Conservation (phyloP, 2,329 filamentous ascomycete genomes). For the Sporothrix brasiliensis region DNA sequence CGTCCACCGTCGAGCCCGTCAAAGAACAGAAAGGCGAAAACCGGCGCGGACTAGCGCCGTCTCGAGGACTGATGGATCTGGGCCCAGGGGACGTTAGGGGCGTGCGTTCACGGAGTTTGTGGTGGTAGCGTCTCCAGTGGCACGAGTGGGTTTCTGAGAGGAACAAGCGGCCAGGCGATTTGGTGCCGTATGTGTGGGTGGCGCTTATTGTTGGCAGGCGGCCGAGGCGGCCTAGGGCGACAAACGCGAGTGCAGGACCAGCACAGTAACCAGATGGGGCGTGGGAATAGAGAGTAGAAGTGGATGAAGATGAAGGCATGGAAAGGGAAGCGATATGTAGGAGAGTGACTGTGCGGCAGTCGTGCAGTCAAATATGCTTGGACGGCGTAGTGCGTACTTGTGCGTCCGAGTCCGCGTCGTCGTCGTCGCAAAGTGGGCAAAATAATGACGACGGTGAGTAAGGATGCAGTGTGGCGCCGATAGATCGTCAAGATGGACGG, state of each 20-base stretch:
- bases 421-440: slow-evolving; percentile 4
- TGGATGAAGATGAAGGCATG: background rate
- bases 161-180: slow-evolving; percentile 18
- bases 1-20: slow-evolving; percentile 28
- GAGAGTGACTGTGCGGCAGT: background rate
- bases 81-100: slow-evolving; percentile 18
- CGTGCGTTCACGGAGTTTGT: background rate
- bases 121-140: background rate
- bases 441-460: slow-evolving; percentile 9
- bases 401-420: background rate
- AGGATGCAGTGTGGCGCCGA: slow-evolving; percentile 6
- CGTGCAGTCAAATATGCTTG: background rate
- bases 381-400: background rate
- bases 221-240: slow-evolving; percentile 12
- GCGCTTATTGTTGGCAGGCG: slow-evolving; percentile 31
- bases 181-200: slow-evolving; percentile 18
- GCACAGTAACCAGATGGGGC: background rate
- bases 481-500: background rate
- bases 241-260: background rate
- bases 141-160: background rate
- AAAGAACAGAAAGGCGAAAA: slow-evolving; percentile 24
- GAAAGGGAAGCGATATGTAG: background rate
- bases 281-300: slow-evolving; percentile 17
- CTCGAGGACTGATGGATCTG: background rate
- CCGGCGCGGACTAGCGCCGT: slow-evolving; percentile 25